Base-by-base conservation (phyloP, 352 stramenopile species). In the Globisporangium takayamanum region DNA sequence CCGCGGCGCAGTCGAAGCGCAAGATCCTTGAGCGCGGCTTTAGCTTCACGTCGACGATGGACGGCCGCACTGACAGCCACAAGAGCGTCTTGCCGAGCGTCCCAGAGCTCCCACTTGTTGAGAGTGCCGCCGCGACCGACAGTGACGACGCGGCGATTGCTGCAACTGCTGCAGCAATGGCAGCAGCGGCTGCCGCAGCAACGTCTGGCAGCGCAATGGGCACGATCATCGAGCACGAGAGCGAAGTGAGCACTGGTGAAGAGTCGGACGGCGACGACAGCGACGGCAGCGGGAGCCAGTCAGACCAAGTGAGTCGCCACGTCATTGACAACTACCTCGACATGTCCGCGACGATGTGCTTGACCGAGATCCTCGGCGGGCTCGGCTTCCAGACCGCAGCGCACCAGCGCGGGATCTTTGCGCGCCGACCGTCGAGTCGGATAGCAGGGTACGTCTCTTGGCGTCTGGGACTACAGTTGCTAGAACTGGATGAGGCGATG, bases 301-400 rank as follows among this genome's bases (percentile, higher is more conserved):
- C 25, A 8, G 71, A 84, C 44, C 61, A 80, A 26, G 78, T 84
- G 46, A 89, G 80, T 69, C 80, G 78, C 36, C 78, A 90, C 36
- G 84, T 74, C 20, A 93, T 93, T 50, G 84, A 92, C 62, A 93
- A 93, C 67, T 93, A 89, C 56, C 65, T 93, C 44, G 79, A 93
- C 50, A 91, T 93, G 79, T 91, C 81, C 2, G 73, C 84, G 16
- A 89, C 76, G 37, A 76, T 87, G 57, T 77, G 78, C 52, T 68
- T 93, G 8, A 87, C 73, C 0, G 78, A 91, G 53, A 80, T 91
- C 47, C 47, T 89, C 15, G 76, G 71, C 16, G 74, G 73, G 1
- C 62, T 93, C 12, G 78, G 80, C 25, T 87, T 88, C 45, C 68
- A 79, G 47, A 70, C 72, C 4, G 68, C 74, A 6, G 70, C 76